These are phyloP conservation scores for Penicillium sp. DNA, from an alignment of 2,329 filamentous ascomycete genomes.

Conservation along the genomic window DNA sequence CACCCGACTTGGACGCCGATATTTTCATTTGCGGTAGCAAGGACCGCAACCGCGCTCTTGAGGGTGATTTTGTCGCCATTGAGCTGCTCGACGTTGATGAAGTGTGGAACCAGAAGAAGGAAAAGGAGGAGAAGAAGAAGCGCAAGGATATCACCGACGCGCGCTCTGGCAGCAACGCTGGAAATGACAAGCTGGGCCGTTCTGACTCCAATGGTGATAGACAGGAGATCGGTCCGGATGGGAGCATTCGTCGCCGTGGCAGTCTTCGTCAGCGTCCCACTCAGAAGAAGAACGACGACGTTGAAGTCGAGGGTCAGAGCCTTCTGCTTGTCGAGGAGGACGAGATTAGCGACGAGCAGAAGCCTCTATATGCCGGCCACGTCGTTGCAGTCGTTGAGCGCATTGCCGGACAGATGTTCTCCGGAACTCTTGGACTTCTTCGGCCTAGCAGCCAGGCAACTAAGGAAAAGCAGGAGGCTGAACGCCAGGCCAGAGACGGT, in stretches of 20 bases:
- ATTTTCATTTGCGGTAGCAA: constrained; percentile 99
- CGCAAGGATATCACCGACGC: constrained; percentile 98
- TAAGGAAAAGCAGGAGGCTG: constrained; percentile 98
- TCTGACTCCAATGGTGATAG: constrained; percentile 67
- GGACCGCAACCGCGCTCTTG: constrained; percentile 93
- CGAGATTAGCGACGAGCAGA: constrained; percentile 97
- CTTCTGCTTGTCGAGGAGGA: constrained; percentile 96
- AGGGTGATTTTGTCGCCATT: constrained; percentile 92
- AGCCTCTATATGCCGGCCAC: constrained; percentile 94
- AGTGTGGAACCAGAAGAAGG: constrained; percentile 97
- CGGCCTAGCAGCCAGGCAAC: constrained; percentile 97
- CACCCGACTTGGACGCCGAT: constrained; percentile 90
- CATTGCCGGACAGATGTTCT: constrained; percentile 98
- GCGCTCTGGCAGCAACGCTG: constrained; percentile 73
- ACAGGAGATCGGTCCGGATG: constrained; percentile 67
- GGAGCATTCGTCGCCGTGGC: constrained; percentile 86
- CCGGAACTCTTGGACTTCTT: constrained; percentile 88
- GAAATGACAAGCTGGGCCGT: constrained; percentile 63
- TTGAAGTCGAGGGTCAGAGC: constrained; percentile 97
- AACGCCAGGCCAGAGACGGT: constrained; percentile 88
- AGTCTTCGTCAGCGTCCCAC: constrained; percentile 95
- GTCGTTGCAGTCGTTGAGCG: constrained; percentile 97
- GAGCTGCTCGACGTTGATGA: constrained; percentile 97
- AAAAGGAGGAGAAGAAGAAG: constrained; percentile 99
- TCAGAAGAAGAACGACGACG: constrained; percentile 99